A percentile compares a stretch with the other conserved stretches of the same genome.
These are phyloP conservation scores for Myochromella boudieri DNA, from an alignment of 768 basidiomycete species.

Conservation along the genomic window DNA sequence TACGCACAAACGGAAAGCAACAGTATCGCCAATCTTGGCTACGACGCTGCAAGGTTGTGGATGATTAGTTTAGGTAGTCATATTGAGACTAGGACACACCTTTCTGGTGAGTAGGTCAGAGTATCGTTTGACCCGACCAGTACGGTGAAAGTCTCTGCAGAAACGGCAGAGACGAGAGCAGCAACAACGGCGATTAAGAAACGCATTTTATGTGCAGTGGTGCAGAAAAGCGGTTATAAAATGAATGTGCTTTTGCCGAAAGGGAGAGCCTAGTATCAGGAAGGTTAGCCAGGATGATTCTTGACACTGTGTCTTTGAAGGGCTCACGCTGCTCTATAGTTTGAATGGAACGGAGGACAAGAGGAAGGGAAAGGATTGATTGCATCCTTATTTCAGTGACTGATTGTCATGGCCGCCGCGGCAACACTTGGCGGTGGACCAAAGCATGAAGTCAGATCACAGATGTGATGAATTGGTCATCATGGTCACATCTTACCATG, in stretches of 20 bases:
- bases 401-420: no score
- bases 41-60: constrained; percentile 28
- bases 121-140: constrained; percentile 29
- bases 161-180: constrained; percentile 26
- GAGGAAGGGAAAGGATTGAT: background rate
- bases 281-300: constrained; percentile 6
- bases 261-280: constrained; percentile 21
- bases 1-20: constrained; percentile 47
- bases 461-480: no score
- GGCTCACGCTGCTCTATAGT: constrained; percentile 35
- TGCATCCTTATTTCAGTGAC: no score
- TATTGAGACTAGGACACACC: constrained; percentile 1
- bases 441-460: no score
- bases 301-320: constrained; percentile 11
- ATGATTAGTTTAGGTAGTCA: constrained; percentile 4
- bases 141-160: constrained; percentile 30
- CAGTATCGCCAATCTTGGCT: constrained; percentile 34
- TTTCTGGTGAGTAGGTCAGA: constrained; percentile 27
- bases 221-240: constrained; percentile 12
- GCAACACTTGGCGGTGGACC: no score
- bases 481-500: background rate
- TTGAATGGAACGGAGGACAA: constrained; percentile 16
- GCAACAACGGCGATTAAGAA: constrained; percentile 19
- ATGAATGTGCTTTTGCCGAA: constrained; percentile 13
- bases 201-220: constrained; percentile 12